A percentile compares a stretch with the other conserved stretches of the same genome.
These are phyloP conservation scores for Fusarium staphyleae DNA, from an alignment of 2,329 filamentous ascomycete genomes.

Conservation along the genomic window DNA sequence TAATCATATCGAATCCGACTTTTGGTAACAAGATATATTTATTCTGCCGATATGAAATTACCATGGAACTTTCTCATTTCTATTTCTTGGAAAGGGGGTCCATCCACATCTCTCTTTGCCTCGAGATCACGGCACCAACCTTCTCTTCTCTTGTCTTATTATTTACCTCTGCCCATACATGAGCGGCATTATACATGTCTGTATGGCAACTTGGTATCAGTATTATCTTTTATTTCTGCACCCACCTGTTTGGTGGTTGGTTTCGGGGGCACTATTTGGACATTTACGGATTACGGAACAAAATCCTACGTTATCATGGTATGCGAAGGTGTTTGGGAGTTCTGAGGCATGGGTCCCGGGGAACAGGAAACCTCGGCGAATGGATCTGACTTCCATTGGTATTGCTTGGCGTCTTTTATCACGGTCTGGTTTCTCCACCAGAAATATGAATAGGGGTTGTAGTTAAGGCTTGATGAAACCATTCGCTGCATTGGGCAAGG, in stretches of 20 bases:
- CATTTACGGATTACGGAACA: constrained; percentile 18
- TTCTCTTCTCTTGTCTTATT: constrained; percentile 28
- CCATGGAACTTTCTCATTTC: neutral
- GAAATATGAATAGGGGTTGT: constrained; percentile 28
- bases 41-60: neutral
- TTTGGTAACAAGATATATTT: constrained; percentile 1
- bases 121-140: constrained; percentile 15
- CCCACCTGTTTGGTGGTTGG: constrained; percentile 1
- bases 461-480: constrained; percentile 23
- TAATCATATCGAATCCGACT: neutral
- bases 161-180: constrained; percentile 11
- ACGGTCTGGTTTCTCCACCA: constrained; percentile 17
- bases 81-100: constrained; percentile 9
- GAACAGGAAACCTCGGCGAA: constrained; percentile 15
- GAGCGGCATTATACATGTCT: constrained; percentile 6
- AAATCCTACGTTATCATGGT: constrained; percentile 19
- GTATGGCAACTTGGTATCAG: constrained; percentile 12
- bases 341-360: constrained; percentile 10
- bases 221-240: constrained; percentile 11
- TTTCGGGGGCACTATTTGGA: constrained; percentile 13
- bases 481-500: constrained; percentile 17
- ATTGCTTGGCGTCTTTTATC: constrained; percentile 24
- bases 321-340: constrained; percentile 35
- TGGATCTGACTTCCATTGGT: constrained; percentile 20
- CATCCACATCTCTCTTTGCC: constrained; percentile 3